Conservation (phyloP, 2,329 filamentous ascomycete genomes). For the Trichoderma citrinoviride region DNA sequence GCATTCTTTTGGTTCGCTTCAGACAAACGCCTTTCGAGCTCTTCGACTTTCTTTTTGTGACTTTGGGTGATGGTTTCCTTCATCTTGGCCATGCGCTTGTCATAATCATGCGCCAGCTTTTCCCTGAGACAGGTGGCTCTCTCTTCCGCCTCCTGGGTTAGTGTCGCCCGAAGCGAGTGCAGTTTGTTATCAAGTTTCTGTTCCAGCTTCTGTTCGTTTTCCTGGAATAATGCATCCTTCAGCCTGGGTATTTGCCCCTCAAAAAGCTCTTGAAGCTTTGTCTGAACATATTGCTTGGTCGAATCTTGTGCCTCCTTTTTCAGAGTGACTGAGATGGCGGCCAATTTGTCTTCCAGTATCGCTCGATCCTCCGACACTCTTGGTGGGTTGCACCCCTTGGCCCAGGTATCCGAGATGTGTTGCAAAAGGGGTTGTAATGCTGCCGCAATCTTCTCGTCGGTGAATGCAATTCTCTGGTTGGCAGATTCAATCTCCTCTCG, state of each 20-base stretch:
- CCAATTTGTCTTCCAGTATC: background rate
- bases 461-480: background rate
- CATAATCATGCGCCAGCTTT: background rate
- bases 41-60: background rate
- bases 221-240: background rate
- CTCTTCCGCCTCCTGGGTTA: background rate
- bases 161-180: background rate
- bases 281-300: constrained; percentile 1
- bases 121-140: background rate
- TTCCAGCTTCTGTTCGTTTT: background rate
- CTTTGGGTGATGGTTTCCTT: background rate
- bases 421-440: constrained; percentile 1
- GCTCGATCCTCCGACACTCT: background rate
- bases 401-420: background rate
- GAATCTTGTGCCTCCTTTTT: background rate
- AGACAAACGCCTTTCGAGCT: background rate
- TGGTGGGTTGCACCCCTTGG: background rate
- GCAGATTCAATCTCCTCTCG: constrained; percentile 21
- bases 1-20: background rate
- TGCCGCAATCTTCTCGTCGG: constrained; percentile 19
- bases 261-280: background rate
- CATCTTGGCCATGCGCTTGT: background rate
- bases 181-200: background rate
- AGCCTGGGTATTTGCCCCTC: background rate
- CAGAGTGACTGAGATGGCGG: background rate